Conservation (phyloP, 2,329 filamentous ascomycete genomes). For the Diaporthe capsici region DNA sequence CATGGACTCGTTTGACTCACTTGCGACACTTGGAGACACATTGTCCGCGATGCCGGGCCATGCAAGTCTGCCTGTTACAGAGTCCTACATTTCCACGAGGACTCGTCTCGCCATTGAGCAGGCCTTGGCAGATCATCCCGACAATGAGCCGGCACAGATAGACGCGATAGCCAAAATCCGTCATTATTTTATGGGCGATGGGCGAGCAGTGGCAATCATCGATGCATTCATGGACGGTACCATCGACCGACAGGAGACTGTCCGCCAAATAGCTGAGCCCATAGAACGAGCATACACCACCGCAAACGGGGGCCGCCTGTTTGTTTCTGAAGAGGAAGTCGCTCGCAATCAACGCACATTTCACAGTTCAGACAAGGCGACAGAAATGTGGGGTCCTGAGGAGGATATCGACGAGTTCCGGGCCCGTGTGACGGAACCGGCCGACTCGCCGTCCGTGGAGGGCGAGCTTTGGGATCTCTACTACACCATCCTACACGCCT, state of each 20-base stretch:
- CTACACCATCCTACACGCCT: conserved; percentile 43
- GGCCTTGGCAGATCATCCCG: not conserved
- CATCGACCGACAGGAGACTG: not conserved
- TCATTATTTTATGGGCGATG: conserved; percentile 9
- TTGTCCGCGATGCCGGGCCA: conserved; percentile 23
- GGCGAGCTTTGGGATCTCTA: conserved; percentile 43
- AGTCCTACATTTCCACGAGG: not conserved
- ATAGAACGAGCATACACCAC: conserved; percentile 34
- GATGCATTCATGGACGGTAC: conserved; percentile 9
- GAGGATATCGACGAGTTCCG: not conserved
- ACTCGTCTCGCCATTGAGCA: conserved; percentile 3
- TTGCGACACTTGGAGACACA: not conserved
- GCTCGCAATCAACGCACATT: not conserved
- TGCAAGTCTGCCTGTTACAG: not conserved
- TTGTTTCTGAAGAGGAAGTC: conserved; percentile 5
- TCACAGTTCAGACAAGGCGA: conserved; percentile 3
- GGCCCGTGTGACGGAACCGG: not conserved
- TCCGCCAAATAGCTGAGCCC: conserved; percentile 22
- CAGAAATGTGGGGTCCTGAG: conserved; percentile 30
- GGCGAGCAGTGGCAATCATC: conserved; percentile 11
- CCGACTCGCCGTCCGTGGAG: conserved; percentile 27
- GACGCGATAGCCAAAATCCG: conserved; percentile 26
- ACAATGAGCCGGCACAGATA: conserved; percentile 12
- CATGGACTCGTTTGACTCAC: conserved; percentile 23
- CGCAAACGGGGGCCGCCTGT: conserved; percentile 30